Evolutionary conservation across 805 yeast species (phyloP).

Genomic region (Ogataea polymorpha): DNA sequence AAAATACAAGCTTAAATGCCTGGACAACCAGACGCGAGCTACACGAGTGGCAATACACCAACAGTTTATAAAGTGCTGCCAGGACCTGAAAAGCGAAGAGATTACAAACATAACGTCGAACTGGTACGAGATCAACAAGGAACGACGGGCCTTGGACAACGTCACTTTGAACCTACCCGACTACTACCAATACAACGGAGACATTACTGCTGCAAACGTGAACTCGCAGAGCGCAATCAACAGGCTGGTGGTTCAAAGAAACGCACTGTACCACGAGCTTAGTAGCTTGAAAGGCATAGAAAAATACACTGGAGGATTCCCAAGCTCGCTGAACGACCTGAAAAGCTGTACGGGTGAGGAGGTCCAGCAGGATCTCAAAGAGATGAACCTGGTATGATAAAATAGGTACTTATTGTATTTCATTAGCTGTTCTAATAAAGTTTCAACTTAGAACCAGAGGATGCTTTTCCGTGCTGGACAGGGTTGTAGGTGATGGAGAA

Average conservation of each 20-base stretch:
- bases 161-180: conserved; percentile 51
- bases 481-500: conserved; percentile 99
- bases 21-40: conserved; percentile 78
- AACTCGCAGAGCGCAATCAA: conserved; percentile 26
- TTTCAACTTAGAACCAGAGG: conserved; percentile 37
- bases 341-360: conserved; percentile 68
- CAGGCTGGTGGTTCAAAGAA: conserved; percentile 62
- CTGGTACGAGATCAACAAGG: conserved; percentile 92
- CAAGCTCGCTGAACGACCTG: conserved; percentile 71
- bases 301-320: conserved; percentile 64
- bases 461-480: conserved; percentile 88
- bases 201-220: conserved; percentile 25
- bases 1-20: conserved; percentile 69
- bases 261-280: conserved; percentile 63
- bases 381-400: conserved; percentile 45
- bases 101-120: conserved; percentile 71
- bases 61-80: conserved; percentile 63
- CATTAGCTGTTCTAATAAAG: conserved; percentile 30
- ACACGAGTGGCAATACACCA: conserved; percentile 80
- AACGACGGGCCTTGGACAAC: conserved; percentile 77
- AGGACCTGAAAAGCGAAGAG: conserved; percentile 64
- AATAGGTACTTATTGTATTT: conserved; percentile 12
- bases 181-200: conserved; percentile 34
- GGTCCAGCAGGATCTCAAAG: conserved; percentile 65
- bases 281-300: conserved; percentile 67